These are phyloP conservation scores for Pyrrhoderma noxium DNA, from an alignment of 1,284 basidiomycete genomes.

Conservation along the genomic window DNA sequence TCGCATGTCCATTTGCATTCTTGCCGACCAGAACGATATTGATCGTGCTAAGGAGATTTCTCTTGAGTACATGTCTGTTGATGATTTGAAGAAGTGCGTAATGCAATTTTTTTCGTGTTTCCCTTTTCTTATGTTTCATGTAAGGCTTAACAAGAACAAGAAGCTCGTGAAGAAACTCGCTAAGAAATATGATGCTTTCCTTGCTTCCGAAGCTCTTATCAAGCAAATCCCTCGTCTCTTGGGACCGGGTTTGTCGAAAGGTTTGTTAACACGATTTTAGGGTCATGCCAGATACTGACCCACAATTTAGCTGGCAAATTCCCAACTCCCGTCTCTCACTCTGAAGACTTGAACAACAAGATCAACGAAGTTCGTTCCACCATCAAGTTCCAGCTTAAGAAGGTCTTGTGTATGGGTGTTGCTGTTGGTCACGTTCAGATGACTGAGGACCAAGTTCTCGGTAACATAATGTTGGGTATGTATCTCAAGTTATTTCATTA, in stretches of 20 bases:
- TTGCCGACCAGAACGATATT: slow-evolving; percentile 98
- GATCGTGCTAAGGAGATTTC: slow-evolving; percentile 98
- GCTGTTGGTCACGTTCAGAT: slow-evolving; percentile 98
- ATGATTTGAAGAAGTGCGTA: slow-evolving; percentile 94
- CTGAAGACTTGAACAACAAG: slow-evolving; percentile 90
- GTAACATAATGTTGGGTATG: slow-evolving; percentile 93
- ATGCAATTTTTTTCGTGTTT: neutral
- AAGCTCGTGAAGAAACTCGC: slow-evolving; percentile 99
- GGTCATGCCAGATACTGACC: slow-evolving; percentile 1
- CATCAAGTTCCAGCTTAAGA: slow-evolving; percentile 99
- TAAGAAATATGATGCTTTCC: slow-evolving; percentile 99
- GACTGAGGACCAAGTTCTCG: slow-evolving; percentile 95
- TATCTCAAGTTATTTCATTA: slow-evolving; percentile 17
- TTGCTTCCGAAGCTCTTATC: slow-evolving; percentile 96
- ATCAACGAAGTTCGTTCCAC: slow-evolving; percentile 95
- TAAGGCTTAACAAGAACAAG: slow-evolving; percentile 98
- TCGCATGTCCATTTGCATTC: slow-evolving; percentile 99
- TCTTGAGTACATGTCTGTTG: slow-evolving; percentile 98
- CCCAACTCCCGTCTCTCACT: slow-evolving; percentile 93
- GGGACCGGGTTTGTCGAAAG: slow-evolving; percentile 98
- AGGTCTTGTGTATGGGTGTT: slow-evolving; percentile 98
- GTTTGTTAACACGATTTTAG: slow-evolving; percentile 31
- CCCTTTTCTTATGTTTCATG: neutral
- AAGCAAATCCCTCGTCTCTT: slow-evolving; percentile 99
- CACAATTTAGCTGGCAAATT: slow-evolving; percentile 84